These are phyloP conservation scores for Gentiana macrophylla DNA, from an alignment of 257 asterid genomes.

Conservation along the genomic window DNA sequence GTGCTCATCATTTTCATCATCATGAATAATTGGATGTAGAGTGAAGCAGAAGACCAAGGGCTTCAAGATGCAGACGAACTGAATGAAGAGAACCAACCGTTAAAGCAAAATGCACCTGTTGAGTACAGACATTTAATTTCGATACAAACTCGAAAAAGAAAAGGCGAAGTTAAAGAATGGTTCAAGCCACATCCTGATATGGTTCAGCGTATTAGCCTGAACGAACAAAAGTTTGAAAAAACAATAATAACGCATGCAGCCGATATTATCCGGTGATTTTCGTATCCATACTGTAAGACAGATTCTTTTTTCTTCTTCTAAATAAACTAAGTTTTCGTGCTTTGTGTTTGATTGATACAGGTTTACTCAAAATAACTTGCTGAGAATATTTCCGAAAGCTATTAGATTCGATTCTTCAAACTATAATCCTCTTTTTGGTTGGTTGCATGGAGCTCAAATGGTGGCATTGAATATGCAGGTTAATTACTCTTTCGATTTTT, in stretches of 20 bases:
- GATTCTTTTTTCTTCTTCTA: background rate
- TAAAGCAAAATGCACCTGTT: slow-evolving; percentile 25
- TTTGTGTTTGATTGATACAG: slow-evolving; percentile 16
- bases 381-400: slow-evolving; percentile 75
- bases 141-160: slow-evolving; percentile 51
- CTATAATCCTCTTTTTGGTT: slow-evolving; percentile 63
- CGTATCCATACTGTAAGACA: background rate
- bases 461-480: slow-evolving; percentile 92
- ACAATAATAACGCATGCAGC: slow-evolving; percentile 52
- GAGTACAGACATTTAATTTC: slow-evolving; percentile 60
- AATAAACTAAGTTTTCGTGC: too few relatives aligned
- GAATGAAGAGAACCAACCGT: slow-evolving; percentile 15
- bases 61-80: slow-evolving; percentile 33
- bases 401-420: slow-evolving; percentile 71
- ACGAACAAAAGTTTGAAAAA: slow-evolving; percentile 67
- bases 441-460: slow-evolving; percentile 83
- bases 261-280: slow-evolving; percentile 44
- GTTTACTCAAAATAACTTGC: slow-evolving; percentile 62
- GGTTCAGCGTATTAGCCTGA: slow-evolving; percentile 66
- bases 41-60: slow-evolving; percentile 19
- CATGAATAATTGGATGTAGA: slow-evolving; percentile 8
- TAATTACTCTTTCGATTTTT: background rate
- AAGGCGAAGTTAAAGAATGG: slow-evolving; percentile 54
- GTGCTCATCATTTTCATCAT: too few relatives aligned
- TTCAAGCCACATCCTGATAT: slow-evolving; percentile 27